Conservation (phyloP, 2,329 filamentous ascomycete genomes). For the Rhinocladiella similis region DNA sequence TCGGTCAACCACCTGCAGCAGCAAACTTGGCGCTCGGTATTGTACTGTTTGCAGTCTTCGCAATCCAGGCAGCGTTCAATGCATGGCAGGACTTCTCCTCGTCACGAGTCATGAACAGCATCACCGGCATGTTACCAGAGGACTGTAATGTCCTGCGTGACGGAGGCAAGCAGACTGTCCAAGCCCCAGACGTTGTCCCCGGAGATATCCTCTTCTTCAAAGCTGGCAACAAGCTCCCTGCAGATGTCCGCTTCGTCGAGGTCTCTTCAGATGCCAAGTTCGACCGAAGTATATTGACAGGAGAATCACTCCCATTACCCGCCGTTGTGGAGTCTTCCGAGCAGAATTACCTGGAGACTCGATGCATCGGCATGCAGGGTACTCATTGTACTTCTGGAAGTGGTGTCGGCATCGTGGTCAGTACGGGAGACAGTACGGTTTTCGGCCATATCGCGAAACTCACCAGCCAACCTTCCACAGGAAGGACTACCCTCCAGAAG, state of each 20-base stretch:
- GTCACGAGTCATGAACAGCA: conserved; percentile 74
- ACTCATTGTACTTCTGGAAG: conserved; percentile 73
- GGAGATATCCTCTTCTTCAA: conserved; percentile 70
- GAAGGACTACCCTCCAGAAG: conserved; percentile 68
- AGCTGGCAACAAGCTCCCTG: conserved; percentile 71
- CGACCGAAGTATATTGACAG: conserved; percentile 72
- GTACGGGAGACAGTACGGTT: conserved; percentile 70
- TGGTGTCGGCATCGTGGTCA: conserved; percentile 65
- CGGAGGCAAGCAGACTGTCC: conserved; percentile 50
- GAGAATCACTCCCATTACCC: conserved; percentile 65
- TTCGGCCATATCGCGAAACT: conserved; percentile 75
- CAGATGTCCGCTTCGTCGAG: conserved; percentile 70
- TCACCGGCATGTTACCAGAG: conserved; percentile 78
- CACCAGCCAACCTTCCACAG: conserved; percentile 67
- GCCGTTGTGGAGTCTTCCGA: conserved; percentile 68
- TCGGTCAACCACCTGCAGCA: conserved; percentile 68
- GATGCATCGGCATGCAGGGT: conserved; percentile 75
- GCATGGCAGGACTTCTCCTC: conserved; percentile 75
- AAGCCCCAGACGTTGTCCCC: conserved; percentile 65
- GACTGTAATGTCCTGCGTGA: conserved; percentile 66
- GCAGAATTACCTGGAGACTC: conserved; percentile 73
- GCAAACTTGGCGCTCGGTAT: conserved; percentile 74
- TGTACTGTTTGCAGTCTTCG: conserved; percentile 69
- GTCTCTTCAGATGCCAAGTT: conserved; percentile 70
- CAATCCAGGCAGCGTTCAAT: conserved; percentile 69